Base-by-base conservation (phyloP, 306 rosid species). In the Prinsepia uniflora region DNA sequence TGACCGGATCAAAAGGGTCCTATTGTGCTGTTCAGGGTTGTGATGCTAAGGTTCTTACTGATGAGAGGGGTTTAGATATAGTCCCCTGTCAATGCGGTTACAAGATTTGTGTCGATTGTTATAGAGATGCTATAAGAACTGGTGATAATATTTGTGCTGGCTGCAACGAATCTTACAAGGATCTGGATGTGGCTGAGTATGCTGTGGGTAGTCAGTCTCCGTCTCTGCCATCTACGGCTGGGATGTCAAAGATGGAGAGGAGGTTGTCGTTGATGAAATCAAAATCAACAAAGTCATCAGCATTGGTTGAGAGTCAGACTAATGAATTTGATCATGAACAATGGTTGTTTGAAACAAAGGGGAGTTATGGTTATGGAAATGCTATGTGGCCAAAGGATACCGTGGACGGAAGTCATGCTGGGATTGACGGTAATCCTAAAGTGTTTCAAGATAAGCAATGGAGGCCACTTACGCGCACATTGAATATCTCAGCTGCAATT, bases 31-130 rank as follows among this genome's bases (percentile, higher is more conserved):
- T 93, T 68, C 97, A 85, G 70, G 98, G 98, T 3, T 93, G 98
- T 76, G 98, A 93, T 87, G 86, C 89, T 6, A 93, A 93, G 63
- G 97, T 90, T 64, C 90, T 90, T 96, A 87, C 94, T 34, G 96
- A 93, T 47, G 96, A 80, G 70, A 90, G 97, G 2, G 98, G 98
- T 1, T 72, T 8, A n/a, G 96, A 93, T 64, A 87, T 93, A 59
- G 94, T 93, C 54, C 98, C 98, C n/a, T 93, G 98, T 70, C 97
- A 93, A 80, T 93, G 98, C 71, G 98, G 90, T 81, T 93, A 84
- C 75, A 93, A 93, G 76, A 93, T 93, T 81, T 93, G 98, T 67
- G 84, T 96, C 45, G 98, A 93, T 75, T 93, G 98, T 84, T 93
- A 87, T 66, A 75, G 82, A 7, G 98, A 93, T 80, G 97, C 96